Evolutionary conservation across 306 rosid genomes (phyloP).

Genomic region (Prosopis cineraria): DNA sequence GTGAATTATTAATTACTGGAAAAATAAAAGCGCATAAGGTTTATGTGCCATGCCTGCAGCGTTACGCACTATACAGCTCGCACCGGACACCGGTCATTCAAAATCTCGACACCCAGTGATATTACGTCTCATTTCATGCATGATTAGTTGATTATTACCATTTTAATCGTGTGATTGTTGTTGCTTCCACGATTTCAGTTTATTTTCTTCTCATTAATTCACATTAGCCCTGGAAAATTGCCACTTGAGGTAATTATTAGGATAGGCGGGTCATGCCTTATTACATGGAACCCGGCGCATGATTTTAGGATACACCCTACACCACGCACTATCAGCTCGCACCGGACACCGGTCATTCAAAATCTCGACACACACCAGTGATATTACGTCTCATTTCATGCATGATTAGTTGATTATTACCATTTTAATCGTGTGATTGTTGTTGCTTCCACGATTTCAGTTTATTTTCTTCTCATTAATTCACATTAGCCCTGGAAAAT

Average conservation of each 20-base stretch:
- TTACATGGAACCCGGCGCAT: constrained; percentile 27
- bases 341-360: constrained; percentile 23
- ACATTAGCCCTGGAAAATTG: constrained; percentile 16
- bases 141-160: constrained; percentile 27
- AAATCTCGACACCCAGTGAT: neutral
- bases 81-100: constrained; percentile 27
- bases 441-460: constrained; percentile 19
- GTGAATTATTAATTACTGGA: neutral
- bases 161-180: constrained; percentile 13
- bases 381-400: constrained; percentile 19
- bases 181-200: constrained; percentile 16
- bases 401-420: constrained; percentile 29
- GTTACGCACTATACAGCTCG: neutral
- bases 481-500: constrained; percentile 19
- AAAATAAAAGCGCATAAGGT: neutral
- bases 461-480: constrained; percentile 14
- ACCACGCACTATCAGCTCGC: neutral
- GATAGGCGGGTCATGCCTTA: constrained; percentile 15
- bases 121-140: constrained; percentile 17
- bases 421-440: constrained; percentile 15
- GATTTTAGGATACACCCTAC: neutral
- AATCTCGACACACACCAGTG: neutral
- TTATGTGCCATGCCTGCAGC: neutral
- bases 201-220: constrained; percentile 15
- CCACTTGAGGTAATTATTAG: constrained; percentile 17